Conservation (phyloP, 345 rosid species). For the Turritis glabra region DNA sequence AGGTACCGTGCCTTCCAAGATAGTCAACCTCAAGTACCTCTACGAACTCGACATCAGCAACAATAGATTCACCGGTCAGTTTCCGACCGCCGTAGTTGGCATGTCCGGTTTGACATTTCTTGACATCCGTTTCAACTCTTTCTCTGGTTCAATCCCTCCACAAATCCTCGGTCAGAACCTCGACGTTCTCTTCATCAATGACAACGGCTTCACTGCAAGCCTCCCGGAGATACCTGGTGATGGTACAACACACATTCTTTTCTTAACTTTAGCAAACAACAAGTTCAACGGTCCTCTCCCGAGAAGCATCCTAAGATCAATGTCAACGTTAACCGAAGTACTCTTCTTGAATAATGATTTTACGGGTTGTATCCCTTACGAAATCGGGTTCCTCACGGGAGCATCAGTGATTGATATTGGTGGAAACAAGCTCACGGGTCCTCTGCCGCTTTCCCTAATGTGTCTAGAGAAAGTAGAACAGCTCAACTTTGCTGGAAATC, state of each 20-base stretch:
- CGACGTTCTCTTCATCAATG: slow-evolving; percentile 69
- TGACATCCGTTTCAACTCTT: slow-evolving; percentile 74
- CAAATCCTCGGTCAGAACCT: slow-evolving; percentile 62
- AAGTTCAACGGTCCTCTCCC: slow-evolving; percentile 74
- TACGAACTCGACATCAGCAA: slow-evolving; percentile 88
- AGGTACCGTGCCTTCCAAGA: slow-evolving; percentile 56
- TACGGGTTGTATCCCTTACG: slow-evolving; percentile 74
- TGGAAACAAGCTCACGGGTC: slow-evolving; percentile 67
- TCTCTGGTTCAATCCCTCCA: slow-evolving; percentile 71
- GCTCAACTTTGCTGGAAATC: slow-evolving; percentile 68
- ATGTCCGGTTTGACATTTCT: slow-evolving; percentile 60
- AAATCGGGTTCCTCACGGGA: slow-evolving; percentile 60
- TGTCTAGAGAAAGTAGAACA: slow-evolving; percentile 69
- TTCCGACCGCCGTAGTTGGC: slow-evolving; percentile 59
- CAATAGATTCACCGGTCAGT: slow-evolving; percentile 72
- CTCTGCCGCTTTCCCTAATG: slow-evolving; percentile 53
- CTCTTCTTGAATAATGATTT: slow-evolving; percentile 65
- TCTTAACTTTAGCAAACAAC: slow-evolving; percentile 79
- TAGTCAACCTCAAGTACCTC: slow-evolving; percentile 66
- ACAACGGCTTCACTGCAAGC: slow-evolving; percentile 54
- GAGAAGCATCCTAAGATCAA: slow-evolving; percentile 52
- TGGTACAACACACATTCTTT: slow-evolving; percentile 44
- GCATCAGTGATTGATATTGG: slow-evolving; percentile 64
- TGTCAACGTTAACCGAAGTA: slow-evolving; percentile 57
- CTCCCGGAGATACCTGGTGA: slow-evolving; percentile 54